Evolutionary conservation across 139 green algal species (phyloP), one percentile per base, ranked within the genome.

Genomic region (Yamagishiella unicocca): DNA sequence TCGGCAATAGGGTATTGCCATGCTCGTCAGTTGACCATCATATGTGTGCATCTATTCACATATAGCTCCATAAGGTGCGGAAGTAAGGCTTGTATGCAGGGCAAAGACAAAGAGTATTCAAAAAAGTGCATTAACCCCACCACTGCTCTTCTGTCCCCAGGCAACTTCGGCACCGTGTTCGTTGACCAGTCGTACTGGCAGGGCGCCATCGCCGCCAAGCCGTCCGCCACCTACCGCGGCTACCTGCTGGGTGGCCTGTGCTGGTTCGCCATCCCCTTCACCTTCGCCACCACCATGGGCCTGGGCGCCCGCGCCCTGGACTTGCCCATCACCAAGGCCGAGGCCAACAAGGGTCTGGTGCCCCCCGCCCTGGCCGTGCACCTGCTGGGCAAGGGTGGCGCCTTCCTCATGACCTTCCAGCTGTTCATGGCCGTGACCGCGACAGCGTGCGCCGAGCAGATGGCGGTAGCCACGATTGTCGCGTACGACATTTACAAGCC

Each of bases 191-290:
- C 92, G 29, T 92, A 98, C 93, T 98, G 96, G 93, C 96, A 98
- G 92, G 92, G 92, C 71, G 97, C 96, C 93, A 99, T 99, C 84
- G 96, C 96, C 33, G 96, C 96, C 85, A 94, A 93, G 53, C 96
- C 96, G 46, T 96, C 94, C 35, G 94, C 94, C 58, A 95, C 96
- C 37, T 95, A 95, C 92, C 87, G 84, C 67, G 86, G 95, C 54
- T 98, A 98, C 90, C 87, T 98, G 40, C 91, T 98, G 35, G 95
- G 95, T 24, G 95, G 94, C 29, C 82, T 98, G 21, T 95, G 96
- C 87, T 98, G 97, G 97, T 99, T 99, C 92, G 95, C 95, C 77
- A 96, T 99, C 83, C 97, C 97, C 66, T 99, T 99, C 93, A 96
- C 97, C 14, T 93, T 99, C 82, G 97, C 97, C 46, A 99, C 97